Conservation (phyloP, 176 grass and related monocot species). For the Themeda triandra region DNA sequence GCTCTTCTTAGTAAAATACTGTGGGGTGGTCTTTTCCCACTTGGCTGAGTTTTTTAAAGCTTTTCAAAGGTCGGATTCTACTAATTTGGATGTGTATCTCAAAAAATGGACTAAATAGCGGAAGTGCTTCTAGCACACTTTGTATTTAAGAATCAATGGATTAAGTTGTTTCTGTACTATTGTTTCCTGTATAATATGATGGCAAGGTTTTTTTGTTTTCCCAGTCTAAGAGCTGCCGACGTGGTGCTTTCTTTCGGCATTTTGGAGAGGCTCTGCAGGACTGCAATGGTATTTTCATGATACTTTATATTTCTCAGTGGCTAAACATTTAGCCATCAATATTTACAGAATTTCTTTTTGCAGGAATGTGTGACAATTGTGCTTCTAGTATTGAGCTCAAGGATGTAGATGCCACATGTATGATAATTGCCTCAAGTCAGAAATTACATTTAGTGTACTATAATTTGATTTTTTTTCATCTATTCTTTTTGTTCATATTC, state of each 20-base stretch:
- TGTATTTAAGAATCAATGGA: neutral
- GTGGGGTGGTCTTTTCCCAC: no score
- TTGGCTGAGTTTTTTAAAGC: neutral
- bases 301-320: neutral
- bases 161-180: neutral
- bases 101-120: neutral
- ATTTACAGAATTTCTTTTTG: slow-evolving; percentile 8
- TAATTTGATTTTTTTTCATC: neutral
- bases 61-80: neutral
- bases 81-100: neutral
- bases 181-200: slow-evolving; percentile 11
- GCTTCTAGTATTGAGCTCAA: slow-evolving; percentile 39
- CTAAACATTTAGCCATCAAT: slow-evolving; percentile 7
- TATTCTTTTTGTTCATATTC: neutral
- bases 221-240: slow-evolving; percentile 79
- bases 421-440: slow-evolving; percentile 4
- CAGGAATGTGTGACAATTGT: slow-evolving; percentile 60
- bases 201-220: slow-evolving; percentile 12
- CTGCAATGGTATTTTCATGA: slow-evolving; percentile 63
- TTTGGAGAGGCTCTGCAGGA: slow-evolving; percentile 81
- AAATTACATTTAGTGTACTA: slow-evolving; percentile 7
- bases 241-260: slow-evolving; percentile 80
- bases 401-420: slow-evolving; percentile 49
- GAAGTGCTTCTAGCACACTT: neutral
- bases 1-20: neutral